Evolutionary conservation across 1,284 basidiomycete species (phyloP).

Genomic region (Rhodofomes roseus): DNA sequence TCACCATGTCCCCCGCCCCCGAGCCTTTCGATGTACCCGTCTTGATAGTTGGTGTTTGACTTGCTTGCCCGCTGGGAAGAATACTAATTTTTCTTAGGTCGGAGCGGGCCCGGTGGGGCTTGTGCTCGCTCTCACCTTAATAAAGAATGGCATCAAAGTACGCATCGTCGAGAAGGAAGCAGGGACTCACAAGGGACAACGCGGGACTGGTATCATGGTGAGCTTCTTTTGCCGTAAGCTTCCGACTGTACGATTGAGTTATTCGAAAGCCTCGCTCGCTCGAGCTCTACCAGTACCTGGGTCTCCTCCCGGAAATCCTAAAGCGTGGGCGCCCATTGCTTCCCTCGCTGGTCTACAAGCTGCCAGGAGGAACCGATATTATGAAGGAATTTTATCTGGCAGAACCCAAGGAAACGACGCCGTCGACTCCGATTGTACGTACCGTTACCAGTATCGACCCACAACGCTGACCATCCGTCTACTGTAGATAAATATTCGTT

Average conservation of each 20-base stretch:
- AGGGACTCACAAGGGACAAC: slow-evolving; percentile 19
- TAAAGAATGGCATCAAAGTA: slow-evolving; percentile 25
- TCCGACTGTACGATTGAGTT: background rate
- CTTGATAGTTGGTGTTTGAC: background rate
- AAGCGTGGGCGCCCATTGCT: background rate
- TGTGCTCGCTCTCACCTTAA: slow-evolving; percentile 20
- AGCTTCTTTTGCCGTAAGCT: background rate
- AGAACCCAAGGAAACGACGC: slow-evolving; percentile 9
- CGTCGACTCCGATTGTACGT: slow-evolving; percentile 20
- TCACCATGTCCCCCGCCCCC: background rate
- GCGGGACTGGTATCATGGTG: slow-evolving; percentile 29
- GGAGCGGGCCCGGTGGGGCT: slow-evolving; percentile 27
- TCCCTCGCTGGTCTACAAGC: slow-evolving; percentile 13
- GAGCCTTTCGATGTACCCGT: background rate
- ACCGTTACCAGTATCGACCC: background rate
- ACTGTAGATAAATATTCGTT: slow-evolving; percentile 7
- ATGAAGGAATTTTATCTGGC: slow-evolving; percentile 11
- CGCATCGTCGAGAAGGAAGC: slow-evolving; percentile 35
- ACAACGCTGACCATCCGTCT: background rate
- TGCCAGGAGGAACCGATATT: slow-evolving; percentile 15
- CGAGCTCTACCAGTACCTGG: slow-evolving; percentile 22
- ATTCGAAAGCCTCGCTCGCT: slow-evolving; percentile 15
- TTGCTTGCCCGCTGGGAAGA: background rate
- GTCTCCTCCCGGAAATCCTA: slow-evolving; percentile 13
- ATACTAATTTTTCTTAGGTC: slow-evolving; percentile 11